Evolutionary conservation across 192 early-diverging fungal genomes (phyloP).

Genomic region (Geosiphon pyriformis): DNA sequence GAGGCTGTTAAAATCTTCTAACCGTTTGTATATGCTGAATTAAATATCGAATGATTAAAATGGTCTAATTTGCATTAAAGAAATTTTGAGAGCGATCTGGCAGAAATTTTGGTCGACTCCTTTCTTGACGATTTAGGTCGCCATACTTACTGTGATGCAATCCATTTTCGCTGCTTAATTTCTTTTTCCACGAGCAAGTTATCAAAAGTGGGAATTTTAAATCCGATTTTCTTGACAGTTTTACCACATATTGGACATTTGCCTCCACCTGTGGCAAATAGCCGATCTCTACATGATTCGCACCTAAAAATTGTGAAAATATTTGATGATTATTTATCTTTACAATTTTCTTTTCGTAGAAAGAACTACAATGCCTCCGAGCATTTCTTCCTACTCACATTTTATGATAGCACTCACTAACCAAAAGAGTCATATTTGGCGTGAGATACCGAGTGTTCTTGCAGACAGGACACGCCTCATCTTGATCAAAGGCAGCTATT

Average conservation of each 20-base stretch:
- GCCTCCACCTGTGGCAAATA: constrained; percentile 80
- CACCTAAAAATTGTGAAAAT: constrained; percentile 53
- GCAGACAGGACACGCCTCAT: constrained; percentile 70
- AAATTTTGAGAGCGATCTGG: constrained; percentile 58
- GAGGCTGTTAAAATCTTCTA: constrained; percentile 75
- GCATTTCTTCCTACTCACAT: constrained; percentile 53
- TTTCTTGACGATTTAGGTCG: not conserved
- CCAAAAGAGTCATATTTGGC: constrained; percentile 80
- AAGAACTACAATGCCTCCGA: too few relatives aligned
- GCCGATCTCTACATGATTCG: constrained; percentile 81
- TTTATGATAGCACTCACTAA: constrained; percentile 92
- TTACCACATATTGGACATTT: constrained; percentile 86
- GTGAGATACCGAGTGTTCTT: constrained; percentile 82
- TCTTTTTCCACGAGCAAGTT: constrained; percentile 94
- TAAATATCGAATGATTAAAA: too few relatives aligned
- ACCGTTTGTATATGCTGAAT: too few relatives aligned
- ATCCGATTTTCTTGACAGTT: constrained; percentile 75
- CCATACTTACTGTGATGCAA: constrained; percentile 55
- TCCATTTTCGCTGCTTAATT: constrained; percentile 72
- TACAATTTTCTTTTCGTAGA: not conserved
- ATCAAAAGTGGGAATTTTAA: constrained; percentile 88
- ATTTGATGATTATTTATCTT: not conserved
- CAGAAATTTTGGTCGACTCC: constrained; percentile 9
- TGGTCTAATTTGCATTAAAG: too few relatives aligned
- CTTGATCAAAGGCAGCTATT: not conserved